Evolutionary conservation across 2,329 filamentous ascomycete species (phyloP), one percentile per base, ranked within the genome.

Genomic region (Penicillium sp.): DNA sequence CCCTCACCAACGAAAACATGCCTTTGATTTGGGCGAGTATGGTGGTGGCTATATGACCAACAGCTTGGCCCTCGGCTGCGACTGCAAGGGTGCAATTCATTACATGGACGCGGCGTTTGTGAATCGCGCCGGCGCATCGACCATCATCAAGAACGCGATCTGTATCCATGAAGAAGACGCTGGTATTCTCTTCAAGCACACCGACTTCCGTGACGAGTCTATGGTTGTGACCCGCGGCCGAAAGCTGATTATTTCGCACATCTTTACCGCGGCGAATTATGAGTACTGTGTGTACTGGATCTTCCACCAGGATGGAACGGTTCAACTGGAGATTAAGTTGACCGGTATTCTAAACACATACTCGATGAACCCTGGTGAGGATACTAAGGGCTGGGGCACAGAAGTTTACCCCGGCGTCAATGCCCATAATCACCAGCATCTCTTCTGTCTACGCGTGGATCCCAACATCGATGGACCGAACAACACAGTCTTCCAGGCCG

Each of bases 181-280:
- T 2, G 92, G 92, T 5, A 94, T 97, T 52, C 79, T 96, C 1
- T 96, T 95, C 83, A 97, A 97, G 76, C 90, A 95, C 75, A 91
- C 86, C 13, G 92, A 97, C 73, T 97, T 96, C 82, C 84, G 92
- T 30, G 92, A 97, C 67, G 88, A 94, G 36, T 93, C 89, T 0
- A 84, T 86, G 48, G 90, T 94, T 8, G 89, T 96, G 4, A 96
- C 91, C 0, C 86, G 92, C 21, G 91, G 87, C 1, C 85, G 91
- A 47, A 95, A 94, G 69, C 83, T 97, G 51, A 82, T 96, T 67
- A 81, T 97, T 60, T 91, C 91, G 59, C 91, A 96, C 62, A 88
- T 96, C 67, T 96, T 97, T 75, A 97, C 92, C 0, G 92, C 92
- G 0, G 92, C 92, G 21, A 97, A 97, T 78, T 97, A 97, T 75